phyloP scores from a whole-genome alignment of 805 yeast species.

The Alloascoidea hylecoeti region DNA sequence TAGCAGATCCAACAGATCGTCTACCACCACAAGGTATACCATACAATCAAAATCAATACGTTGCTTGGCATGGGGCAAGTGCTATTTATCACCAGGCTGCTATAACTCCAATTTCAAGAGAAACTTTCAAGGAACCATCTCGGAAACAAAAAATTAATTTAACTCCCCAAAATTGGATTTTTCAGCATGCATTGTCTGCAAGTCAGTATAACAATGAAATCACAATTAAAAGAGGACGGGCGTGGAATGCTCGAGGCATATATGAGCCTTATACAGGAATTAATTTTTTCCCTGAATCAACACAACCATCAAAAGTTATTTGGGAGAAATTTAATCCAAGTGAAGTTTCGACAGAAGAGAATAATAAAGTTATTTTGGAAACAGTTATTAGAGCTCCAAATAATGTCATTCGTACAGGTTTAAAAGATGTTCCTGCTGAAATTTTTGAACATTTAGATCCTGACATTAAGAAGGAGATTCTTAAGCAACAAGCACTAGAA shows the following conservation, averaged over 20 bases:
- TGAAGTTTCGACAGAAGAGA: slow-evolving; percentile 13
- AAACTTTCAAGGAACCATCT: slow-evolving; percentile 8
- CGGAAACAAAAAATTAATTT: slow-evolving; percentile 18
- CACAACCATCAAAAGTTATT: slow-evolving; percentile 51
- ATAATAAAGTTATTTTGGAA: slow-evolving; percentile 27
- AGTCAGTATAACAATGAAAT: slow-evolving; percentile 56
- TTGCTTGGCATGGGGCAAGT: slow-evolving; percentile 37
- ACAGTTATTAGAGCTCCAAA: slow-evolving; percentile 32
- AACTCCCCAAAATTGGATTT: slow-evolving; percentile 70
- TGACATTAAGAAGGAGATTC: slow-evolving; percentile 19
- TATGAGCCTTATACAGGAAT: slow-evolving; percentile 83
- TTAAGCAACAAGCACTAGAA: slow-evolving; percentile 15
- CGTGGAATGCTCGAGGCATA: slow-evolving; percentile 36
- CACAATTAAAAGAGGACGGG: slow-evolving; percentile 38
- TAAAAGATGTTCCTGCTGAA: slow-evolving; percentile 40
- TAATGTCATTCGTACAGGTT: slow-evolving; percentile 45
- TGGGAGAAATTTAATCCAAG: slow-evolving; percentile 14
- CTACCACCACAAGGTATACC: slow-evolving; percentile 26
- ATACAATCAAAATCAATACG: slow-evolving; percentile 33
- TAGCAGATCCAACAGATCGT: slow-evolving; percentile 51
- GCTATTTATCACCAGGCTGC: slow-evolving; percentile 21
- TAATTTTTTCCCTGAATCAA: slow-evolving; percentile 51
- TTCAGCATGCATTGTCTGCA: slow-evolving; percentile 70
- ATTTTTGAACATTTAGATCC: slow-evolving; percentile 26
- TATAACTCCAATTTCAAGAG: slow-evolving; percentile 15